Evolutionary conservation across 495 filamentous ascomycete genomes (phyloP).

Genomic region (Lasiosphaeris hirsuta): DNA sequence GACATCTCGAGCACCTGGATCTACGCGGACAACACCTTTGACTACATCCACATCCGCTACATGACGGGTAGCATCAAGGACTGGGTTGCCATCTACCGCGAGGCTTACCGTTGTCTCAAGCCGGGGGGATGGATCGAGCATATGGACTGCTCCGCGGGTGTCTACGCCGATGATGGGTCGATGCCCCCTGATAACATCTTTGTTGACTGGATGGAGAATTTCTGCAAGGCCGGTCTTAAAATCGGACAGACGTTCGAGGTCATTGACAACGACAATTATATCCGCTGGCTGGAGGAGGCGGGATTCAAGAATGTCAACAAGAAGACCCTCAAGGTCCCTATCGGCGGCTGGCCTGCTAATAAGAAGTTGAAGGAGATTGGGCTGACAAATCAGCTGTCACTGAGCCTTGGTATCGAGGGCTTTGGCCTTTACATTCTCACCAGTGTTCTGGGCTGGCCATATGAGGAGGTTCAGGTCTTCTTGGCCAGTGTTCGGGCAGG

Average conservation of each 20-base stretch:
- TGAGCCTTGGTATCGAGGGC: background rate
- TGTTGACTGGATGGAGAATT: background rate
- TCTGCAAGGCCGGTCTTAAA: background rate
- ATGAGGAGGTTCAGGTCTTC: background rate
- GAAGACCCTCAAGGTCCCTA: background rate
- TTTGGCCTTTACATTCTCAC: background rate
- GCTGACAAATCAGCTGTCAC: background rate
- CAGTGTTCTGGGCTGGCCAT: background rate
- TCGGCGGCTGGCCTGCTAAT: background rate
- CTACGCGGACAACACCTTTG: slow-evolving; percentile 43
- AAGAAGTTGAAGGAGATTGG: slow-evolving; percentile 1
- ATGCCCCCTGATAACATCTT: background rate
- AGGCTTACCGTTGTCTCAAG: slow-evolving; percentile 30
- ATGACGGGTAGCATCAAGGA: slow-evolving; percentile 49
- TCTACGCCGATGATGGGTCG: background rate
- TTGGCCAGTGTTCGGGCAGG: background rate
- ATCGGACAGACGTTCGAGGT: background rate
- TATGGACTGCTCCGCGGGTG: background rate
- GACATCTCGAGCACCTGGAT: slow-evolving; percentile 48
- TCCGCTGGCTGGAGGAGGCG: background rate
- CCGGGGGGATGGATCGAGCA: slow-evolving; percentile 36
- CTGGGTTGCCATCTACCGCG: slow-evolving; percentile 40
- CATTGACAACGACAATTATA: background rate
- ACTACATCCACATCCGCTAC: slow-evolving; percentile 55
- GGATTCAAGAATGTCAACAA: background rate